Evolutionary conservation across 352 stramenopile genomes (phyloP).

Genomic region (Phytopythium kandeliae): DNA sequence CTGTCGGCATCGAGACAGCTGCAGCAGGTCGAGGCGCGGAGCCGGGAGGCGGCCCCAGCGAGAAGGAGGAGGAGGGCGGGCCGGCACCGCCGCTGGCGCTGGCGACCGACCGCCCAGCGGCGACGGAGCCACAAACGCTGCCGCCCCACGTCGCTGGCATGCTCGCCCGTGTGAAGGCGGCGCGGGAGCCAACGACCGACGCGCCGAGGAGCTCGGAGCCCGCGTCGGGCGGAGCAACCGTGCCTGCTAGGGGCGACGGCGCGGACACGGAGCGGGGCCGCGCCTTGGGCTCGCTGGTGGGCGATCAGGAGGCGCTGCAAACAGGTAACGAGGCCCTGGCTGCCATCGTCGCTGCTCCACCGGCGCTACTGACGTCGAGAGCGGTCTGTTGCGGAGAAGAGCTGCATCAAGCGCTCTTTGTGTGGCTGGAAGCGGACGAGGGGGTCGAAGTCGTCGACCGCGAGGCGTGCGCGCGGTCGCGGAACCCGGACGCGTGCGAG

Average conservation of each 20-base stretch:
- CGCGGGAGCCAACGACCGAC: neutral
- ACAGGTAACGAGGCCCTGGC: neutral
- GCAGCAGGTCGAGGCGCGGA: neutral
- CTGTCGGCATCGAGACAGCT: neutral
- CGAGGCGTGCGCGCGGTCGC: conserved; percentile 23
- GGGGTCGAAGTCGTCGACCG: conserved; percentile 43
- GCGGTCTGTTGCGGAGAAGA: conserved; percentile 9
- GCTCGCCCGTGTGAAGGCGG: conserved; percentile 5
- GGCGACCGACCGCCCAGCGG: neutral
- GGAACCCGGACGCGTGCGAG: conserved; percentile 23
- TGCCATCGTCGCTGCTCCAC: neutral
- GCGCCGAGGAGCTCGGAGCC: neutral
- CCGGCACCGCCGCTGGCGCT: too few species aligned
- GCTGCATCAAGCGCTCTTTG: conserved; percentile 21
- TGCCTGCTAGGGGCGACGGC: neutral
- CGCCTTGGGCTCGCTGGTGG: neutral
- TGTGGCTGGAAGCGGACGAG: conserved; percentile 49
- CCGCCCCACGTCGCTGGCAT: conserved; percentile 5
- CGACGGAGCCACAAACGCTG: neutral
- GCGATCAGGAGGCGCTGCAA: neutral
- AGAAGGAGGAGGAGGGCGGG: neutral
- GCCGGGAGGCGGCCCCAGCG: neutral
- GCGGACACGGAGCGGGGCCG: too few species aligned
- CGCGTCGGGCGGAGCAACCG: neutral
- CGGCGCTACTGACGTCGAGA: too few species aligned